phyloP scores from a whole-genome alignment of 2,329 filamentous ascomycete species.

The Erysiphe neolycopersici region DNA sequence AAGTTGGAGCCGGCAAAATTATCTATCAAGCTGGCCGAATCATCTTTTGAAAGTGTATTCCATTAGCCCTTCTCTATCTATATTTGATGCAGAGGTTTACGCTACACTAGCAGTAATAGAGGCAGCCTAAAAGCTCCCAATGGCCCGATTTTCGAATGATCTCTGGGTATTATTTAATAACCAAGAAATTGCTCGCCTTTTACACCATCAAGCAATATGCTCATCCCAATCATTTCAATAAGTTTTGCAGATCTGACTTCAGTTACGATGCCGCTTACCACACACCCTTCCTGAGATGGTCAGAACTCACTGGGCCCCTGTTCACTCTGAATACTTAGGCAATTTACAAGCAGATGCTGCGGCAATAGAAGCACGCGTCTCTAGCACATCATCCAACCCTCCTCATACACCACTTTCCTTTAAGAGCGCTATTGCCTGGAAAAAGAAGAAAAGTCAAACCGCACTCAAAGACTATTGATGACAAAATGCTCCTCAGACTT shows the following conservation, averaged over 20 bases:
- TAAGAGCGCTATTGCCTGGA: no score
- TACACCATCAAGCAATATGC: not conserved
- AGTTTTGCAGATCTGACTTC: not conserved
- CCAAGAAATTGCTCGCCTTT: not conserved
- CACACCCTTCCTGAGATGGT: not conserved
- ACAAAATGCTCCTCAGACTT: no score
- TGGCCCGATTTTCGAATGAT: not conserved
- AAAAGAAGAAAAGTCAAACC: no score
- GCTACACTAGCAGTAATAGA: not conserved
- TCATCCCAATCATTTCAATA: not conserved
- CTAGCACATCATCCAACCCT: no score
- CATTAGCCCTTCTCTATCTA: not conserved
- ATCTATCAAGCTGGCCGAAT: not conserved
- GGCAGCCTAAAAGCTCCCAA: not conserved
- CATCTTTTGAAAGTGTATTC: not conserved
- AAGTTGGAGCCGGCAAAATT: not conserved
- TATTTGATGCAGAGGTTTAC: not conserved
- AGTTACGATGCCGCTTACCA: not conserved
- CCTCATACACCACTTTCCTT: no score
- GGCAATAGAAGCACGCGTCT: no score
- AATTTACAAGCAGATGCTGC: not conserved
- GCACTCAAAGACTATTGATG: no score
- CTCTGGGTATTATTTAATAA: not conserved
- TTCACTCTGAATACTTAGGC: not conserved
- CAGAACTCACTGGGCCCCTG: not conserved